Evolutionary conservation across 225 moss, liverwort and hornwort species (phyloP).

Genomic region (Rhytidiadelphus loreus): DNA sequence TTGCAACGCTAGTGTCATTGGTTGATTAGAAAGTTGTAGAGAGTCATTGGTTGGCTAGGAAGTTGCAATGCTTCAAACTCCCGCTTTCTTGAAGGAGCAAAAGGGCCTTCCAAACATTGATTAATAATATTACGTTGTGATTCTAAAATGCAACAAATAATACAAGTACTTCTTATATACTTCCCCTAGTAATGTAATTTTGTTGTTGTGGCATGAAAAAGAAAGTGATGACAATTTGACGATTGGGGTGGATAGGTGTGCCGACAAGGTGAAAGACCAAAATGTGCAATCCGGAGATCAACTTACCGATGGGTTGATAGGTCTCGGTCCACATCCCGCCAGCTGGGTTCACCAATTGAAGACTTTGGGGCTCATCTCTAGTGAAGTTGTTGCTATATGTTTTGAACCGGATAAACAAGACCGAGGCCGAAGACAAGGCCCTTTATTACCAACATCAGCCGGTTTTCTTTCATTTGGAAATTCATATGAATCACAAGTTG

Average conservation of each 20-base stretch:
- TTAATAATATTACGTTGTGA: background rate
- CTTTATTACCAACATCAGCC: background rate
- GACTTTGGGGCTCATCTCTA: background rate
- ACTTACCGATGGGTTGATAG: slow-evolving; percentile 4
- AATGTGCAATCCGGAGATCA: too few relatives aligned
- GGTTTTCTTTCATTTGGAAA: slow-evolving; percentile 29
- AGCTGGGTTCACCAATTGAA: slow-evolving; percentile 11
- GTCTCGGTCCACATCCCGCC: background rate
- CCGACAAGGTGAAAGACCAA: background rate
- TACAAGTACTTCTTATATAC: background rate
- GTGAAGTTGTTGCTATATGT: background rate
- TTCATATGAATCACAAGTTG: background rate
- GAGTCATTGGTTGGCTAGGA: fast-evolving
- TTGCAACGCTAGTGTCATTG: background rate
- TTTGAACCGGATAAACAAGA: background rate
- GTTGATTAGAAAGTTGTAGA: too few relatives aligned
- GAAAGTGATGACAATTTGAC: background rate
- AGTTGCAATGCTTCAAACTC: background rate
- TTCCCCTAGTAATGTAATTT: background rate
- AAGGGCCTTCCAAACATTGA: fast-evolving
- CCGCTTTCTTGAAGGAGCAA: fast-evolving
- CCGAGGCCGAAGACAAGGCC: background rate
- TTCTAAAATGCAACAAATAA: background rate
- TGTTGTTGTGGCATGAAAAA: background rate
- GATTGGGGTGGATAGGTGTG: background rate